Conservation (phyloP, 176 grass and related monocot genomes). For the bread wheat (Triticum aestivum) region DNA sequence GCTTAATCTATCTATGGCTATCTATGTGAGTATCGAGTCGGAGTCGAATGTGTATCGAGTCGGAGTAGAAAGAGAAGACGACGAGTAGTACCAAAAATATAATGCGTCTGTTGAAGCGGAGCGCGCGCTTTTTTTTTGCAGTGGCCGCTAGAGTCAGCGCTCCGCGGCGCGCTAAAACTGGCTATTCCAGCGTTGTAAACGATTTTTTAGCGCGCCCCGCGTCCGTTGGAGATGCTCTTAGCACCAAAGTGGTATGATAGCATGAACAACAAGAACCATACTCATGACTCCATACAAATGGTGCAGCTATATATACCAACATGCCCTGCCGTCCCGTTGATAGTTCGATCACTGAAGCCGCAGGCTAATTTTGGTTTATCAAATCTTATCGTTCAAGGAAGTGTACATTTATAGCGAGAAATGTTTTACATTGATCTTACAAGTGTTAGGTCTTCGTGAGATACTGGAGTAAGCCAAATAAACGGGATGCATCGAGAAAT, state of each 20-base stretch:
- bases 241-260: neutral
- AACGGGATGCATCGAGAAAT: too few relatives aligned
- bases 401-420: neutral
- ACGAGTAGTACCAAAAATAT: too few relatives aligned
- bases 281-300: neutral
- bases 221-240: neutral
- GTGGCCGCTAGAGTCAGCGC: too few relatives aligned
- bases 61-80: too few relatives aligned
- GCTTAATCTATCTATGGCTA: too few relatives aligned
- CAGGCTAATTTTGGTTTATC: neutral
- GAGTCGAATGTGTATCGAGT: too few relatives aligned
- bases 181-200: too few relatives aligned
- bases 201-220: too few relatives aligned
- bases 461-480: neutral
- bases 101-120: too few relatives aligned
- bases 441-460: neutral
- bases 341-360: neutral
- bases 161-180: too few relatives aligned
- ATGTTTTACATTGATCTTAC: neutral
- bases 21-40: too few relatives aligned
- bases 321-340: neutral
- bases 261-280: neutral
- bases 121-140: too few relatives aligned
- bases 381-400: neutral
- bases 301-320: neutral